Conservation (phyloP, 176 grass and related monocot genomes). For the Dactylis glomerata region DNA sequence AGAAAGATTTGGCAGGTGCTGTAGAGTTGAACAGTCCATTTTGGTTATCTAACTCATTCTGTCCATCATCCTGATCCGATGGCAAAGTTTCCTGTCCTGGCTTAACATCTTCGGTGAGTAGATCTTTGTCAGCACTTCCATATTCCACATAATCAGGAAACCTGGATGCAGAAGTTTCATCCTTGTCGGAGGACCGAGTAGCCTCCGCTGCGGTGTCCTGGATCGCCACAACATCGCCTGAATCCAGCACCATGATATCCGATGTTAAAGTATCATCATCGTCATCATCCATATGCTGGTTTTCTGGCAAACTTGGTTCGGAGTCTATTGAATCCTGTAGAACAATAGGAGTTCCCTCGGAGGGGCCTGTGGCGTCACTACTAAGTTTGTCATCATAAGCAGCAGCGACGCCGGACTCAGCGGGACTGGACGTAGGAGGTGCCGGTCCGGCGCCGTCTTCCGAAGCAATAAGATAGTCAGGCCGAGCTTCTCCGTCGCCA, state of each 20-base stretch:
- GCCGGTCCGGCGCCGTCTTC: neutral
- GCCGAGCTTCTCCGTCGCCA: neutral
- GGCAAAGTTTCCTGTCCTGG: neutral
- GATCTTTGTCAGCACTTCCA: slow-evolving; percentile 23
- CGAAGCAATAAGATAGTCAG: slow-evolving; percentile 16
- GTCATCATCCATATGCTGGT: neutral
- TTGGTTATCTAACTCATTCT: slow-evolving; percentile 17
- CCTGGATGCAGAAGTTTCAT: neutral
- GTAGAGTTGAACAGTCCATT: slow-evolving; percentile 17
- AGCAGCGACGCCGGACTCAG: neutral
- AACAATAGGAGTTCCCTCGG: slow-evolving; percentile 31
- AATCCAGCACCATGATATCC: slow-evolving; percentile 41
- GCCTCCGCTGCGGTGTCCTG: neutral
- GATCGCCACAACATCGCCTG: slow-evolving; percentile 40
- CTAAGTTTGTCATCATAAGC: neutral
- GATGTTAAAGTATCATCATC: slow-evolving; percentile 27
- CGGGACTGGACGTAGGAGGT: neutral
- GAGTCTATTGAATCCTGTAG: slow-evolving; percentile 31
- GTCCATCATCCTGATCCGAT: slow-evolving; percentile 15
- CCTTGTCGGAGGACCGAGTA: neutral
- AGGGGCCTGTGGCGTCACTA: neutral
- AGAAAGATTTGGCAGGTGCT: slow-evolving; percentile 39
- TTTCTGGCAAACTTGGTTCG: slow-evolving; percentile 27
- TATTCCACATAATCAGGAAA: slow-evolving; percentile 29
- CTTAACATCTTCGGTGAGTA: neutral